Evolutionary conservation across 331 rosid genomes (phyloP).

Genomic region (Ulmus americana): DNA sequence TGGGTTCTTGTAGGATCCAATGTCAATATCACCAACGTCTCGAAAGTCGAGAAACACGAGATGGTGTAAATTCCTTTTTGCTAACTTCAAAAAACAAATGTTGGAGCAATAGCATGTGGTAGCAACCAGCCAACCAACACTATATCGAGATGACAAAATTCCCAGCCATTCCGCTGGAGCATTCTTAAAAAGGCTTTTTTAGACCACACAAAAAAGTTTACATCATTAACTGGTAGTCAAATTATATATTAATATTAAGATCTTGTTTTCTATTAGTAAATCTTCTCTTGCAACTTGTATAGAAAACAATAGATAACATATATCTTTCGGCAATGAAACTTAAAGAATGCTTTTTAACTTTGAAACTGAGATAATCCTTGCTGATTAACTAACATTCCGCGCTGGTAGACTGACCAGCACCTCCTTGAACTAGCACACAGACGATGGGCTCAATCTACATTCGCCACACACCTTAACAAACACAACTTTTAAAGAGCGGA

Average conservation of each 20-base stretch:
- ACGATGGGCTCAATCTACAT: constrained; percentile 17
- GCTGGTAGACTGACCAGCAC: not conserved
- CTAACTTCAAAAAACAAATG: no score
- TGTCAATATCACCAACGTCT: no score
- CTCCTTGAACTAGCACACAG: constrained; percentile 7
- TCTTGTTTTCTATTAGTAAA: not conserved
- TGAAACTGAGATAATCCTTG: not conserved
- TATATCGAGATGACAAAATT: no score
- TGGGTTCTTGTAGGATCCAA: no score
- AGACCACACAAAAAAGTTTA: not conserved
- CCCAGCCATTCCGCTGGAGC: no score
- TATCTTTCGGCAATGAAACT: constrained; percentile 6
- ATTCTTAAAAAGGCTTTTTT: not conserved
- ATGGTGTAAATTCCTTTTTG: no score
- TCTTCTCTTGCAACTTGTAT: not conserved
- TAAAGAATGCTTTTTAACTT: not conserved
- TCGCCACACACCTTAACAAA: constrained; percentile 15
- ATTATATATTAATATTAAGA: no score
- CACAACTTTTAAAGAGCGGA: constrained; percentile 5
- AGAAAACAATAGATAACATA: not conserved
- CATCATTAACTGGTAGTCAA: no score
- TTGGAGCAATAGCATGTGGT: no score
- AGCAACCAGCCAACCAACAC: no score
- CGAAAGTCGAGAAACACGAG: no score
- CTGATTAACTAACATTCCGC: constrained; percentile 8